Conservation (phyloP, 1,139 yeast genomes). For the Nakaseomyces uthaithaninus region DNA sequence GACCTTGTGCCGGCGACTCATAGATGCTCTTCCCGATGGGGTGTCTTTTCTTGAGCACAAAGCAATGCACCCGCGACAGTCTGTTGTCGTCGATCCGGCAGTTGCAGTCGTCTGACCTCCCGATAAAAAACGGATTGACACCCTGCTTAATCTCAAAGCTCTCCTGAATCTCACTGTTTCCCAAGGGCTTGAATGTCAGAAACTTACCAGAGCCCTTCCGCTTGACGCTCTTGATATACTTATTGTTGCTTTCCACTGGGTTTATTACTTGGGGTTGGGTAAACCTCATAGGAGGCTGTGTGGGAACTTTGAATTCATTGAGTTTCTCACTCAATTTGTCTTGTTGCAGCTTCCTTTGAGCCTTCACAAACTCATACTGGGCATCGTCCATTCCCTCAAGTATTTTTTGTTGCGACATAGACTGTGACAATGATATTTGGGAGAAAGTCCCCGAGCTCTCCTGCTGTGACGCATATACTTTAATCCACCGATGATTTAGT, state of each 20-base stretch:
- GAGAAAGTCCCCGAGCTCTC: conserved; percentile 18
- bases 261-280: conserved; percentile 24
- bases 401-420: conserved; percentile 59
- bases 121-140: conserved; percentile 53
- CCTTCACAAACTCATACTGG: conserved; percentile 24
- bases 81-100: conserved; percentile 59
- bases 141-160: conserved; percentile 58
- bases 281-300: conserved; percentile 27
- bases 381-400: conserved; percentile 40
- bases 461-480: conserved; percentile 8
- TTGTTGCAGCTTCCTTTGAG: conserved; percentile 36
- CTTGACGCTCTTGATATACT: conserved; percentile 8
- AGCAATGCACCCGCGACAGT: conserved; percentile 77
- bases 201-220: conserved; percentile 41
- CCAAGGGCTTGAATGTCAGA: conserved; percentile 40
- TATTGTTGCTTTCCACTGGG: conserved; percentile 9
- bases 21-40: conserved; percentile 47
- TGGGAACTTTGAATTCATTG: conserved; percentile 32
- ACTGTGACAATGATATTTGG: conserved; percentile 58
- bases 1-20: conserved; percentile 59
- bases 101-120: conserved; percentile 55
- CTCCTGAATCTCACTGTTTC: conserved; percentile 35
- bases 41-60: conserved; percentile 52
- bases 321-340: conserved; percentile 14
- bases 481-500: conserved; percentile 52